Evolutionary conservation across 495 filamentous ascomycete species (phyloP).

Genomic region (Friedmanniomyces endolithicus): DNA sequence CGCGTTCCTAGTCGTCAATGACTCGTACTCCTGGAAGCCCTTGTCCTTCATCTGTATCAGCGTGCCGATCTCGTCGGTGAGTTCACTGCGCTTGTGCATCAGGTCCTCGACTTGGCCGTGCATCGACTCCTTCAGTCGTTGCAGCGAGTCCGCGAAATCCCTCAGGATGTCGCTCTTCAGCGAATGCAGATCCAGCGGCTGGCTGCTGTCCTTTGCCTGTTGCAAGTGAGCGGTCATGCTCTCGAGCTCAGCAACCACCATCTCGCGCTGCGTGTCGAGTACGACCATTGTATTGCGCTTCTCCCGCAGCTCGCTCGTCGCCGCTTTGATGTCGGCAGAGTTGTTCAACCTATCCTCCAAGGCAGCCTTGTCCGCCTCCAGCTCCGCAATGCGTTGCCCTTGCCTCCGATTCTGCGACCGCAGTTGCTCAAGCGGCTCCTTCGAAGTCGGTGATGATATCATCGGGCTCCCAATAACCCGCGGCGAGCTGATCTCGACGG

Average conservation of each 20-base stretch:
- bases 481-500: constrained; percentile 46
- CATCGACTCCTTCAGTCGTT: constrained; percentile 71
- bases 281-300: constrained; percentile 96
- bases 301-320: constrained; percentile 77
- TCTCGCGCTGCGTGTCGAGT: constrained; percentile 85
- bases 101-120: constrained; percentile 69
- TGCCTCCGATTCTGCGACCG: constrained; percentile 69
- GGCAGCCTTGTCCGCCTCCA: constrained; percentile 55
- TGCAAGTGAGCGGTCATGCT: constrained; percentile 68
- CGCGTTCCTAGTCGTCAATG: constrained; percentile 81
- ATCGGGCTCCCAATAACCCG: constrained; percentile 66
- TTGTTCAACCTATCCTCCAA: constrained; percentile 41
- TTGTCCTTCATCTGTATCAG: constrained; percentile 75
- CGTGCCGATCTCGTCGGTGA: constrained; percentile 68
- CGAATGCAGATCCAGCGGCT: constrained; percentile 29
- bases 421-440: constrained; percentile 61
- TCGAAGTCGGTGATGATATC: constrained; percentile 46
- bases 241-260: constrained; percentile 83
- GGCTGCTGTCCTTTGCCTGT: constrained; percentile 48
- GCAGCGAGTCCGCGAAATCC: constrained; percentile 77
- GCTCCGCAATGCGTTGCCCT: constrained; percentile 65
- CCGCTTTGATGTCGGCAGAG: constrained; percentile 67
- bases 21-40: constrained; percentile 87
- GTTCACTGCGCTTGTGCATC: constrained; percentile 65
- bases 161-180: constrained; percentile 74